Evolutionary conservation across 257 asterid genomes (phyloP).

Genomic region (Plantago ovata): DNA sequence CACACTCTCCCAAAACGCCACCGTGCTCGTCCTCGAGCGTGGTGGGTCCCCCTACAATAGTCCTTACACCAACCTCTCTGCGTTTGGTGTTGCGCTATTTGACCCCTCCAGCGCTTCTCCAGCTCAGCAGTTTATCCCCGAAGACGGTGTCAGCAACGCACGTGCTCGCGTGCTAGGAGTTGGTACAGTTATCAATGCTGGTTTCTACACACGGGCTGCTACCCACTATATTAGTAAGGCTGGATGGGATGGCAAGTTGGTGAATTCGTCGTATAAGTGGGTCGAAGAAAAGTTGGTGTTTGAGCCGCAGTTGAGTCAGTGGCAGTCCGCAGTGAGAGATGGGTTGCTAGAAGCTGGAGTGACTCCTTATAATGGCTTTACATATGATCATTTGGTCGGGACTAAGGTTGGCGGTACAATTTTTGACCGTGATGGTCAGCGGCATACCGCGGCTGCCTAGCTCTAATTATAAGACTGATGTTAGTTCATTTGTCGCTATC

Average conservation of each 20-base stretch:
- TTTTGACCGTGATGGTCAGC: constrained; percentile 47
- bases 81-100: constrained; percentile 45
- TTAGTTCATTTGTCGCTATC: too few species aligned
- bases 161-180: constrained; percentile 72
- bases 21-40: constrained; percentile 70
- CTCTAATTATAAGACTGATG: too few species aligned
- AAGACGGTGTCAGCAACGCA: constrained; percentile 66
- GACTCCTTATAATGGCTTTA: constrained; percentile 59
- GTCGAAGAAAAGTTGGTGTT: constrained; percentile 68
- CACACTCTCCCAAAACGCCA: constrained; percentile 59
- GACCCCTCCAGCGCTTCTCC: constrained; percentile 63
- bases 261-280: constrained; percentile 61
- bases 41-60: constrained; percentile 72
- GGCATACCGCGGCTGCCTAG: constrained; percentile 86
- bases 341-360: constrained; percentile 61
- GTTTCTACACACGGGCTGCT: constrained; percentile 66
- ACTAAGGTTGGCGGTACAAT: constrained; percentile 75
- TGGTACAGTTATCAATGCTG: constrained; percentile 67
- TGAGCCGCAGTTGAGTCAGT: constrained; percentile 46
- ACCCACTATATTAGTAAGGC: constrained; percentile 25
- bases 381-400: constrained; percentile 64
- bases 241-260: constrained; percentile 59
- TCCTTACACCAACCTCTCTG: constrained; percentile 54
- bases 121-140: constrained; percentile 70
- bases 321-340: constrained; percentile 69